phyloP scores from a whole-genome alignment of 1,284 basidiomycete species.

The Heterobasidion occidentale region DNA sequence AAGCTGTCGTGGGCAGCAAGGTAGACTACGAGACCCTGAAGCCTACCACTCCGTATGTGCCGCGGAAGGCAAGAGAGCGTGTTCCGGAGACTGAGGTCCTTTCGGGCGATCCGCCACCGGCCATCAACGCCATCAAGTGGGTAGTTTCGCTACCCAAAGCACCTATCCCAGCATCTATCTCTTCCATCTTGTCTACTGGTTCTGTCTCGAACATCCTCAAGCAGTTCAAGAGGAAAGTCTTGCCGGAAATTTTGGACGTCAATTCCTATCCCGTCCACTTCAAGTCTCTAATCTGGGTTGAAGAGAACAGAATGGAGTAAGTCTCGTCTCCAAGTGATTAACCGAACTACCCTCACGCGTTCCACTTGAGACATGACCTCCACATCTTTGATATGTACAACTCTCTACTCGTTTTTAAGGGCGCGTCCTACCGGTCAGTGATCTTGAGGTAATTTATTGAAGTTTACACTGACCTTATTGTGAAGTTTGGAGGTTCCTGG shows the following conservation, averaged over 20 bases:
- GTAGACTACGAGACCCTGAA: conserved; percentile 41
- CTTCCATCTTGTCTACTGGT: conserved; percentile 7
- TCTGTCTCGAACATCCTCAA: conserved; percentile 7
- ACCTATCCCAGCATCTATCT: conserved; percentile 3
- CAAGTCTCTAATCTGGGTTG: conserved; percentile 46
- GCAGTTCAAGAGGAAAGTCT: conserved; percentile 17
- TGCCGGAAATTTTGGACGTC: conserved; percentile 31
- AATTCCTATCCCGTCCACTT: conserved; percentile 39
- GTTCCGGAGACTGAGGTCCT: conserved; percentile 34
- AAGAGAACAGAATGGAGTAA: conserved; percentile 52
- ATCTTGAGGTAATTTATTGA: too few species aligned
- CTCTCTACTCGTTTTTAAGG: conserved; percentile 27
- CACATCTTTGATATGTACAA: conserved; percentile 46
- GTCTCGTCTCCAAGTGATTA: conserved; percentile 14
- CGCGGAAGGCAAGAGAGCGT: conserved; percentile 30
- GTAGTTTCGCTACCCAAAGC: conserved; percentile 11
- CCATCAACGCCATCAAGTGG: conserved; percentile 21
- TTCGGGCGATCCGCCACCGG: conserved; percentile 34
- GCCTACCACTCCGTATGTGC: conserved; percentile 44
- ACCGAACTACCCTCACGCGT: not conserved
- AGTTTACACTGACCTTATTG: not conserved
- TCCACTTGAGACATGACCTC: conserved; percentile 38
- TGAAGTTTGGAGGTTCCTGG: conserved; percentile 49
- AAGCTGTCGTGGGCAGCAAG: conserved; percentile 25
- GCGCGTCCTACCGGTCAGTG: conserved; percentile 36